Evolutionary conservation across 2,329 filamentous ascomycete genomes (phyloP).

Genomic region (Dothiorella sarmentorum): DNA sequence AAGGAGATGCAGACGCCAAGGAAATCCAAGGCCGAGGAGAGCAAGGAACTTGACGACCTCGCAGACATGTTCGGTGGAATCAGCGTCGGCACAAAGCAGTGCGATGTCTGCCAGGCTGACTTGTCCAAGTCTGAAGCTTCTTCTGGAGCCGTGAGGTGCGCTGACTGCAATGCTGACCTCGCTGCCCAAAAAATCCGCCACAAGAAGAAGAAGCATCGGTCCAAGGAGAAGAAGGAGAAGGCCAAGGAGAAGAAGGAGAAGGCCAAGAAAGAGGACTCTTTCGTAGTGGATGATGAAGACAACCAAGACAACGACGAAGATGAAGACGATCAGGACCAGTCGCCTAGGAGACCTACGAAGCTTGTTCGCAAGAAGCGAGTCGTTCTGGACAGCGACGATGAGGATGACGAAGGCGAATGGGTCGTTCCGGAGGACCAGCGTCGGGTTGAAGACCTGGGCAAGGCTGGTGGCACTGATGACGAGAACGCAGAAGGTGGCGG

Average conservation of each 20-base stretch:
- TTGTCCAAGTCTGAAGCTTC: slow-evolving; percentile 57
- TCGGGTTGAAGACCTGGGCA: slow-evolving; percentile 60
- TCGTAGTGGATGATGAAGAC: slow-evolving; percentile 33
- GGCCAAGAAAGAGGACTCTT: no score
- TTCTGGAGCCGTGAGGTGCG: slow-evolving; percentile 59
- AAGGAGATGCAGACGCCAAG: slow-evolving; percentile 32
- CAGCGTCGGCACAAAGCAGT: slow-evolving; percentile 72
- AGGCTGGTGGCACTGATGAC: slow-evolving; percentile 79
- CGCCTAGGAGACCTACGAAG: neutral
- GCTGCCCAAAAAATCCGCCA: slow-evolving; percentile 49
- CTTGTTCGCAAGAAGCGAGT: slow-evolving; percentile 29
- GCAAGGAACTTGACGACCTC: slow-evolving; percentile 73
- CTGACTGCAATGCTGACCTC: slow-evolving; percentile 72
- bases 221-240: slow-evolving; percentile 41
- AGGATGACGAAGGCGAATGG: slow-evolving; percentile 71
- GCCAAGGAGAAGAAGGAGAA: slow-evolving; percentile 28
- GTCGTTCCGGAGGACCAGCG: slow-evolving; percentile 68
- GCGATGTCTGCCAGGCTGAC: slow-evolving; percentile 75
- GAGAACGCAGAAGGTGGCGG: slow-evolving; percentile 85
- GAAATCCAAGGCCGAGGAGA: slow-evolving; percentile 48
- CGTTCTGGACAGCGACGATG: slow-evolving; percentile 64
- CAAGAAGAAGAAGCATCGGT: slow-evolving; percentile 43
- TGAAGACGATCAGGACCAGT: slow-evolving; percentile 36
- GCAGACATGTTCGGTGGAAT: slow-evolving; percentile 84
- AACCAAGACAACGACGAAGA: slow-evolving; percentile 38